Percentiles rank a stretch among this genome's conserved stretches.
phyloP scores from a whole-genome alignment of 345 rosid genomes.

The Schrenkiella parvula region DNA sequence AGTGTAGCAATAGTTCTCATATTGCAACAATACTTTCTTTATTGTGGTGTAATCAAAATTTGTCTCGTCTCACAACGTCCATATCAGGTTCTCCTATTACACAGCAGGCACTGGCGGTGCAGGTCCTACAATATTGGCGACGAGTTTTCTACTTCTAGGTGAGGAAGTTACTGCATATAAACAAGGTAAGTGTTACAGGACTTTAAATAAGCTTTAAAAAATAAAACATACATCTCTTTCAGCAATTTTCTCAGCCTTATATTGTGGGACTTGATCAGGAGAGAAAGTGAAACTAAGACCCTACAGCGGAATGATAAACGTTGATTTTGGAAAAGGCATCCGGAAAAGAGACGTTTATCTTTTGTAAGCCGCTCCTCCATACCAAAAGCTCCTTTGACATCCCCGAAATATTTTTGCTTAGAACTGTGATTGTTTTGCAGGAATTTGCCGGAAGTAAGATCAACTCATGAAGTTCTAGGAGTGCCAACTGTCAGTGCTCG shows the following conservation, averaged over 20 bases:
- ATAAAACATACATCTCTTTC: neutral
- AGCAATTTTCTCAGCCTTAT: neutral
- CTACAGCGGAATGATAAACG: slow-evolving; percentile 68
- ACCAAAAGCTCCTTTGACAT: slow-evolving; percentile 7
- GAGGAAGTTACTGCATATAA: slow-evolving; percentile 89
- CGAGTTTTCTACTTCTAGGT: slow-evolving; percentile 90
- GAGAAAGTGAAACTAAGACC: slow-evolving; percentile 78
- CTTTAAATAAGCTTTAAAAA: neutral
- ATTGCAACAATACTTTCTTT: neutral
- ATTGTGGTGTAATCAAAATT: neutral
- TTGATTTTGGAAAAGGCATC: slow-evolving; percentile 91
- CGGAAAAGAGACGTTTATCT: slow-evolving; percentile 84
- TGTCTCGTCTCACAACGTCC: neutral
- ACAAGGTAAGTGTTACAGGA: slow-evolving; percentile 45
- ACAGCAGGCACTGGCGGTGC: slow-evolving; percentile 99
- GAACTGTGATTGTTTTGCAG: slow-evolving; percentile 36
- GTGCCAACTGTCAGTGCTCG: slow-evolving; percentile 93
- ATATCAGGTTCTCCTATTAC: slow-evolving; percentile 75
- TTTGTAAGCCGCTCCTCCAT: slow-evolving; percentile 50
- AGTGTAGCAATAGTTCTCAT: too few relatives aligned
- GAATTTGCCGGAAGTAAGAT: slow-evolving; percentile 87
- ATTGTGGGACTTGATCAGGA: slow-evolving; percentile 47
- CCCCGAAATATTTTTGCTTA: neutral
- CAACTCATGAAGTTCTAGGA: slow-evolving; percentile 61
- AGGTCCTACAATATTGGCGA: slow-evolving; percentile 90